Evolutionary conservation across 495 filamentous ascomycete species (phyloP).

Genomic region (Penicillium ochrochloron): DNA sequence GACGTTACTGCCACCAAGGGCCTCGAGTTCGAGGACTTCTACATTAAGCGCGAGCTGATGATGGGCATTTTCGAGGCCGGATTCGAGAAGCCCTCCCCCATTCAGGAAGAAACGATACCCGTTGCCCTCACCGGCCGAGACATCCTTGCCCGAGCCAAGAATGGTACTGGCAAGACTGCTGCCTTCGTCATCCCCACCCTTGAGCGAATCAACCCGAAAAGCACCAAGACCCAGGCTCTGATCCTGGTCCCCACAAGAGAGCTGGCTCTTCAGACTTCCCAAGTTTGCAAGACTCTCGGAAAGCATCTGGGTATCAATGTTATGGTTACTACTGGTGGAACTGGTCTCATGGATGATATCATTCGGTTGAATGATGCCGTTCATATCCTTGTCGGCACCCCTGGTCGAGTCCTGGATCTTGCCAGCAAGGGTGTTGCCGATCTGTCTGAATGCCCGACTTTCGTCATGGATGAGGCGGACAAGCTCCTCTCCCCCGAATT

Average conservation of each 20-base stretch:
- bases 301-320: constrained; percentile 97
- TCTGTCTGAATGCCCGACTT: constrained; percentile 93
- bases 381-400: constrained; percentile 97
- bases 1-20: constrained; percentile 98
- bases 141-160: constrained; percentile 95
- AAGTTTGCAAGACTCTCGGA: constrained; percentile 97
- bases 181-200: constrained; percentile 97
- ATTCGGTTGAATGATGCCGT: constrained; percentile 91
- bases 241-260: constrained; percentile 97
- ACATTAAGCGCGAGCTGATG: constrained; percentile 88
- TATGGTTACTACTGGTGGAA: constrained; percentile 98
- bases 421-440: constrained; percentile 95
- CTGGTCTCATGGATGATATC: constrained; percentile 93
- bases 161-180: constrained; percentile 97
- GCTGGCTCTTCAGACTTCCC: constrained; percentile 97
- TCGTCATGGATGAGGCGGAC: constrained; percentile 99
- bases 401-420: constrained; percentile 91
- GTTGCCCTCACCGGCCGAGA: constrained; percentile 94
- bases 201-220: constrained; percentile 93
- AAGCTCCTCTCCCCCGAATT: constrained; percentile 97
- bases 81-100: constrained; percentile 97
- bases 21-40: constrained; percentile 95
- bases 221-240: constrained; percentile 90
- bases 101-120: constrained; percentile 98
- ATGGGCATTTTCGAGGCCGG: constrained; percentile 99